Evolutionary conservation across 768 basidiomycete genomes (phyloP).

Genomic region (Boletus rubroflammeus): DNA sequence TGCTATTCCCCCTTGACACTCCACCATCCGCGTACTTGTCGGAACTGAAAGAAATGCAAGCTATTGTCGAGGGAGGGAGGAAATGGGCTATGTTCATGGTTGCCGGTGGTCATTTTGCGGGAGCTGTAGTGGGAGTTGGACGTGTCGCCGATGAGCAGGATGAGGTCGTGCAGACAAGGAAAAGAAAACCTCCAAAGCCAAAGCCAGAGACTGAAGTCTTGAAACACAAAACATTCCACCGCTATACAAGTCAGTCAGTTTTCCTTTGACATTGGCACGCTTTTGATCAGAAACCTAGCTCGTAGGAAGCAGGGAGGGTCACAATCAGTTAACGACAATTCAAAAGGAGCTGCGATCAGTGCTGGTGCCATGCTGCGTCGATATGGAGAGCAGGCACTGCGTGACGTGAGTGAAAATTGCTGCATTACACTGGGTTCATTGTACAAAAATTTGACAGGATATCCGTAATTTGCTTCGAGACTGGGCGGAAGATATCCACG

Average conservation of each 20-base stretch:
- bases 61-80: conserved; percentile 48
- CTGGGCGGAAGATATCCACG: conserved; percentile 83
- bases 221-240: conserved; percentile 93
- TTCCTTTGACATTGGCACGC: not conserved
- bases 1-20: conserved; percentile 56
- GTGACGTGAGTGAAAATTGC: conserved; percentile 59
- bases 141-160: conserved; percentile 43
- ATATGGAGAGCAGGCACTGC: conserved; percentile 91
- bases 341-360: conserved; percentile 90
- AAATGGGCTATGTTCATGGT: conserved; percentile 96
- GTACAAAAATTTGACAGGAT: conserved; percentile 48
- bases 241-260: conserved; percentile 83
- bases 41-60: conserved; percentile 66
- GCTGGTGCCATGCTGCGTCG: conserved; percentile 91
- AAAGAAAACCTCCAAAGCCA: conserved; percentile 58
- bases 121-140: conserved; percentile 77
- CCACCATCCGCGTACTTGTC: conserved; percentile 48
- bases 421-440: not conserved
- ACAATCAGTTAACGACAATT: conserved; percentile 87
- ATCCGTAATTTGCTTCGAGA: conserved; percentile 78
- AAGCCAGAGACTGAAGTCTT: conserved; percentile 80
- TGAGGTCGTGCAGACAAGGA: conserved; percentile 38
- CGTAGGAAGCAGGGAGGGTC: conserved; percentile 97
- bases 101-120: conserved; percentile 98
- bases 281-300: conserved; percentile 47